phyloP scores from a whole-genome alignment of 2,329 filamentous ascomycete species.

The Botrytis fabae region DNA sequence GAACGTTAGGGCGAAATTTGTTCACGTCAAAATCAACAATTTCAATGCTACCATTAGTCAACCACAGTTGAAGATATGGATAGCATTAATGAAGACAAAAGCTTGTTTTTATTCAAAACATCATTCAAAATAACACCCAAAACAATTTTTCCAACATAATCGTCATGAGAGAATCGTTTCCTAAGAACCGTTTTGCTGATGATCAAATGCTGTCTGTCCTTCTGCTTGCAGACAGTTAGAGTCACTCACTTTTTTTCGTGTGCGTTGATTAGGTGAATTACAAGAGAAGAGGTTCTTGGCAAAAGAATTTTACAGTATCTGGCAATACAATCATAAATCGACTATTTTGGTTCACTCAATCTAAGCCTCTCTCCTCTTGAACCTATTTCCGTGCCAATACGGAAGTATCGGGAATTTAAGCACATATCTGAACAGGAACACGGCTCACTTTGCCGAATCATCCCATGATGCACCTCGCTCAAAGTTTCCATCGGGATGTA shows the following conservation, averaged over 20 bases:
- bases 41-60: background rate
- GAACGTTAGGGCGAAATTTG: background rate
- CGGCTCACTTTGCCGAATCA: background rate
- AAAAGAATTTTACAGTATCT: background rate
- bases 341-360: background rate
- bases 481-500: background rate
- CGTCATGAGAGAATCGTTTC: background rate
- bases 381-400: background rate
- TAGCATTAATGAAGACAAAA: background rate
- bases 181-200: background rate
- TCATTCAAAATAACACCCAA: background rate
- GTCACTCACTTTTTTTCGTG: background rate
- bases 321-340: background rate
- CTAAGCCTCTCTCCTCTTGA: background rate
- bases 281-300: background rate
- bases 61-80: background rate
- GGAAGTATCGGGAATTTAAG: background rate
- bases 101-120: background rate
- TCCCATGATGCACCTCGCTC: background rate
- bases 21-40: background rate
- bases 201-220: background rate
- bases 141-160: background rate
- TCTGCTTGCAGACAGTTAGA: background rate
- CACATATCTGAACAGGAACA: background rate
- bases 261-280: background rate